Evolutionary conservation across 352 stramenopile species (phyloP).

Genomic region (Halophytophthora batemanensis): DNA sequence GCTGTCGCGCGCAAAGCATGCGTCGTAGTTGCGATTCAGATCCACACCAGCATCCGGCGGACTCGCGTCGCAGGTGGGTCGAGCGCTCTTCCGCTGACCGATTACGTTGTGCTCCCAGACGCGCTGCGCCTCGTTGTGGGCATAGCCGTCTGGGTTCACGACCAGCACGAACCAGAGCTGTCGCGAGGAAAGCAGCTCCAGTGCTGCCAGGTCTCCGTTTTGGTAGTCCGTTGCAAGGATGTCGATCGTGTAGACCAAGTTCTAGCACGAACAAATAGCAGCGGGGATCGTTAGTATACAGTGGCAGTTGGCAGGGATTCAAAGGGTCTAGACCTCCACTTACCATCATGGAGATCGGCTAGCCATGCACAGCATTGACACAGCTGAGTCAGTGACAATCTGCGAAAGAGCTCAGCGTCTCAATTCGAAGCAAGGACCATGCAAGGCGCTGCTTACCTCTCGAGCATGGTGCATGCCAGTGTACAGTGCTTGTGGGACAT

Average conservation of each 20-base stretch:
- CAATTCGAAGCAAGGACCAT: too few relatives aligned
- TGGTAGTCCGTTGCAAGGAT: slow-evolving; percentile 53
- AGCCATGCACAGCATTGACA: neutral
- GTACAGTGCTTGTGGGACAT: slow-evolving; percentile 61
- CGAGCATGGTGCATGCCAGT: slow-evolving; percentile 84
- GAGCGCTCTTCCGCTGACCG: slow-evolving; percentile 74
- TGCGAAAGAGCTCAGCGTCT: too few relatives aligned
- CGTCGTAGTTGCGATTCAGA: slow-evolving; percentile 85
- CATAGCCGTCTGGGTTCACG: slow-evolving; percentile 84
- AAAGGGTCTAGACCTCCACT: neutral
- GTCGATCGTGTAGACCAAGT: slow-evolving; percentile 82
- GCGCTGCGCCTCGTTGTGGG: slow-evolving; percentile 58
- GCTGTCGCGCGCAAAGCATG: slow-evolving; percentile 63
- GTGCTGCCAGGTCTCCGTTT: slow-evolving; percentile 52
- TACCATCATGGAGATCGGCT: slow-evolving; percentile 89
- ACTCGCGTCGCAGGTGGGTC: slow-evolving; percentile 27
- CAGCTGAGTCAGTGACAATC: too few relatives aligned
- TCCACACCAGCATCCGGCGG: slow-evolving; percentile 58
- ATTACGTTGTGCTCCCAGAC: slow-evolving; percentile 46
- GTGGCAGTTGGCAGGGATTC: too few relatives aligned
- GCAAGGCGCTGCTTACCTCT: slow-evolving; percentile 39
- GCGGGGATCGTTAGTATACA: too few relatives aligned
- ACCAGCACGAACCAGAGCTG: slow-evolving; percentile 84
- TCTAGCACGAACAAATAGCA: too few relatives aligned
- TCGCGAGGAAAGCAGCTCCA: slow-evolving; percentile 54